phyloP scores from a whole-genome alignment of 2,329 filamentous ascomycete genomes.

The Hypocreales sp. region DNA sequence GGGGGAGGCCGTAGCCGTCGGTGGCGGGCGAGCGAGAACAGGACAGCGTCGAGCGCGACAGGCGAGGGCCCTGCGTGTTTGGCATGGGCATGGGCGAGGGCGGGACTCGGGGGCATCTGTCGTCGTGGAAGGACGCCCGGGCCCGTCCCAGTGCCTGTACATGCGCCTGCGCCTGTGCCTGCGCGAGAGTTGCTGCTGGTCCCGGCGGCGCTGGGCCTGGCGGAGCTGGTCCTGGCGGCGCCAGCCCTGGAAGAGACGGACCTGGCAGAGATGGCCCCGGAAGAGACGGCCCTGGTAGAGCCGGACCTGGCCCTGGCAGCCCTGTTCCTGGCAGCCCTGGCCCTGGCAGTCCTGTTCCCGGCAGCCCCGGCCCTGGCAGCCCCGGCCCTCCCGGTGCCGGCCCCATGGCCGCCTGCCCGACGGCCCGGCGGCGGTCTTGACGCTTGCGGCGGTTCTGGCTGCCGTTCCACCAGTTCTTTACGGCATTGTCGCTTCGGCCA shows the following conservation, averaged over 20 bases:
- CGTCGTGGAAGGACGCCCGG: background rate
- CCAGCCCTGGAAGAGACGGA: no score
- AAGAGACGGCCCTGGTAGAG: no score
- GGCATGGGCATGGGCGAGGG: slow-evolving; percentile 4
- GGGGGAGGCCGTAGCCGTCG: slow-evolving; percentile 7
- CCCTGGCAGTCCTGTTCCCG: no score
- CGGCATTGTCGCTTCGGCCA: slow-evolving; percentile 83
- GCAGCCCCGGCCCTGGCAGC: no score
- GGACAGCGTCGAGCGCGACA: slow-evolving; percentile 4
- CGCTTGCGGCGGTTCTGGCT: slow-evolving; percentile 67
- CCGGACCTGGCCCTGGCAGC: no score
- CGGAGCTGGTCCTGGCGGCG: no score
- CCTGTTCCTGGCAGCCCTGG: no score
- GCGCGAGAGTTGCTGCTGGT: no score
- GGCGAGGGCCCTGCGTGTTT: no score
- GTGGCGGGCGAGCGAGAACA: slow-evolving; percentile 6
- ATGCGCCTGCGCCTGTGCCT: background rate
- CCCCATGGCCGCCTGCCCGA: slow-evolving; percentile 2
- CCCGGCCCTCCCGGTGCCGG: no score
- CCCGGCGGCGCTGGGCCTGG: no score
- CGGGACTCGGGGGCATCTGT: background rate
- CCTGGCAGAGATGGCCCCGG: no score
- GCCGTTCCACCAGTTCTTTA: slow-evolving; percentile 98
- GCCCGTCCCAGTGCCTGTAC: background rate
- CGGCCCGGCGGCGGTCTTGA: slow-evolving; percentile 8